Conservation (phyloP, 176 grass and related monocot genomes). For the Phoenix dactylifera region DNA sequence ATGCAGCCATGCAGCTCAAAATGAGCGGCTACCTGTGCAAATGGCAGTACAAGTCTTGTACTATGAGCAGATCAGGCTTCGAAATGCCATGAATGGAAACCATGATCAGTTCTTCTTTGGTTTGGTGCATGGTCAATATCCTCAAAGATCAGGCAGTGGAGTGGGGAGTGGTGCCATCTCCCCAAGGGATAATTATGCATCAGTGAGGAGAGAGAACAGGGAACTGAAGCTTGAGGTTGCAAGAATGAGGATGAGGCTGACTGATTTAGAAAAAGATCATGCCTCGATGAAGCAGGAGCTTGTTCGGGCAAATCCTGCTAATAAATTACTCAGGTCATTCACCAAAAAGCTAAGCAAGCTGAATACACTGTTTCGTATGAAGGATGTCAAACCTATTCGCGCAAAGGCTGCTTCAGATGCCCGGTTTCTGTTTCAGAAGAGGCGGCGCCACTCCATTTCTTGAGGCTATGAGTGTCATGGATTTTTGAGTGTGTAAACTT, state of each 20-base stretch:
- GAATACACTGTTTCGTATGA: slow-evolving; percentile 29
- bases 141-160: slow-evolving; percentile 59
- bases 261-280: slow-evolving; percentile 96
- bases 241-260: slow-evolving; percentile 87
- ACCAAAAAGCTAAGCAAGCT: slow-evolving; percentile 53
- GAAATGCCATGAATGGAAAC: slow-evolving; percentile 56
- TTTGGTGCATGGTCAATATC: slow-evolving; percentile 27
- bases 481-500: too few species aligned
- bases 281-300: slow-evolving; percentile 86
- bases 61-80: slow-evolving; percentile 81
- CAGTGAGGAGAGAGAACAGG: slow-evolving; percentile 77
- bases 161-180: slow-evolving; percentile 82
- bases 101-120: slow-evolving; percentile 71
- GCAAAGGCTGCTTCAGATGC: slow-evolving; percentile 22
- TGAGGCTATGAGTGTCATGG: not conserved
- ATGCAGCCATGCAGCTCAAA: slow-evolving; percentile 90
- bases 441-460: slow-evolving; percentile 29
- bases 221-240: slow-evolving; percentile 92
- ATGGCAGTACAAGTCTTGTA: slow-evolving; percentile 96
- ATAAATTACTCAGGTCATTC: slow-evolving; percentile 63
- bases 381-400: slow-evolving; percentile 26
- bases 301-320: slow-evolving; percentile 61
- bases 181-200: slow-evolving; percentile 95
- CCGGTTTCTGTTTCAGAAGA: slow-evolving; percentile 26
- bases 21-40: slow-evolving; percentile 80